Evolutionary conservation across 2,329 filamentous ascomycete species (phyloP).

Genomic region (Davidsoniella virescens): DNA sequence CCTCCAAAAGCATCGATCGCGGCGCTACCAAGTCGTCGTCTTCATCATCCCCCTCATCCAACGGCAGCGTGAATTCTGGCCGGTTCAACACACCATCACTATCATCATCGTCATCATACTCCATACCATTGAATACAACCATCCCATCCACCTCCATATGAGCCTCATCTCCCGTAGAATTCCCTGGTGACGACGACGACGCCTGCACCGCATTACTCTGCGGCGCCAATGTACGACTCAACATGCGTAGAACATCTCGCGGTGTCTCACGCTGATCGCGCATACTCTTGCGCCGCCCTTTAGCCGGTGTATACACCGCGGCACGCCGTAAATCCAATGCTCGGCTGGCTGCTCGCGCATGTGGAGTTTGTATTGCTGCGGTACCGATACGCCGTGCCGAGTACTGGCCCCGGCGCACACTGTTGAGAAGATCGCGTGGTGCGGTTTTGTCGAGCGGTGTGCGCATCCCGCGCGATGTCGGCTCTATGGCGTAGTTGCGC

Average conservation of each 20-base stretch:
- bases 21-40: constrained; percentile 37
- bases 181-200: constrained; percentile 29
- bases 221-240: constrained; percentile 38
- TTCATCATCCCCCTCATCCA: constrained; percentile 31
- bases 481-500: constrained; percentile 8
- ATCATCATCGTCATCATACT: constrained; percentile 23
- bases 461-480: constrained; percentile 22
- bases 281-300: constrained; percentile 39
- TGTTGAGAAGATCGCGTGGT: constrained; percentile 23
- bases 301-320: constrained; percentile 43
- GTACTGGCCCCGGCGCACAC: constrained; percentile 26
- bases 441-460: constrained; percentile 26
- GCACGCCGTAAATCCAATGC: constrained; percentile 42
- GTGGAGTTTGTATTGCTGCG: constrained; percentile 35
- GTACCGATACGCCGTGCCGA: constrained; percentile 4
- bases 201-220: constrained; percentile 27
- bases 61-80: constrained; percentile 39
- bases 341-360: constrained; percentile 42
- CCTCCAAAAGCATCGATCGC: constrained; percentile 36
- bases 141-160: constrained; percentile 16
- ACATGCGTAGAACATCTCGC: constrained; percentile 33
- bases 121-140: constrained; percentile 11
- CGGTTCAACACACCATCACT: constrained; percentile 34
- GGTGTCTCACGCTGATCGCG: constrained; percentile 40
- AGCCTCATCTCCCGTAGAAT: constrained; percentile 16